Evolutionary conservation across 257 asterid genomes (phyloP), one percentile per base, ranked within the genome.

Genomic region (Forsythia suspensa): DNA sequence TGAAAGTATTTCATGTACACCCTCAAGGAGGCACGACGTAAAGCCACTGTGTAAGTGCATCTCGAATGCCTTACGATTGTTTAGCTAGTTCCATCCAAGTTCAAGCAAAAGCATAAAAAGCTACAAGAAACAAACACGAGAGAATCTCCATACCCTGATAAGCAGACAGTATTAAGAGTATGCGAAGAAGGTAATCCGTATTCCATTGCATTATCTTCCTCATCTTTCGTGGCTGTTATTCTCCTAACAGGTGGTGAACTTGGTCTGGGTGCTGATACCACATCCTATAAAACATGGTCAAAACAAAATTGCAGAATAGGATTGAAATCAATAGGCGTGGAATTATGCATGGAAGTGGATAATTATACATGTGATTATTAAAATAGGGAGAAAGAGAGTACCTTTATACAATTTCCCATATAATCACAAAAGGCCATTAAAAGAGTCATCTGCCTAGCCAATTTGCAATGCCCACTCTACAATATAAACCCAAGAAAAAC

Each of bases 391-490:
- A 70, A 42, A 71, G 38, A 52, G 10, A 59, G 6, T 51, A 86
- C 90, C 93, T 89, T 89, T 81, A 91, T 83, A 79, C 94, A 87
- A 86, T 95, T 95, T n/a, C 97, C 98, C 21, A 76, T 59, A 80
- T 92, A 95, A 84, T 95, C 99, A 77, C 99, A 95, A 29, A 89
- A 93, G 52, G 97, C 93, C 80, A 95, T 92, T 88, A 95, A 86
- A 81, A 95, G 94, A 8, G 98, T 96, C 95, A 96, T 92, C 84
- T 93, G 99, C 85, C 98, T 87, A 82, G 97, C 98, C 88, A 96
- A 86, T 89, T 90, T 94, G 88, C 90, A 82, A 86, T 96, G 98
- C 80, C 99, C 97, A 76, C 94, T 92, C 98, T 95, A 82, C 79
- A 80, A 75, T 55, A 84, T 77, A 80, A 34, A 80, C 75, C 24